Conservation (phyloP, 2,329 filamentous ascomycete species). For the Diaporthe sp. region DNA sequence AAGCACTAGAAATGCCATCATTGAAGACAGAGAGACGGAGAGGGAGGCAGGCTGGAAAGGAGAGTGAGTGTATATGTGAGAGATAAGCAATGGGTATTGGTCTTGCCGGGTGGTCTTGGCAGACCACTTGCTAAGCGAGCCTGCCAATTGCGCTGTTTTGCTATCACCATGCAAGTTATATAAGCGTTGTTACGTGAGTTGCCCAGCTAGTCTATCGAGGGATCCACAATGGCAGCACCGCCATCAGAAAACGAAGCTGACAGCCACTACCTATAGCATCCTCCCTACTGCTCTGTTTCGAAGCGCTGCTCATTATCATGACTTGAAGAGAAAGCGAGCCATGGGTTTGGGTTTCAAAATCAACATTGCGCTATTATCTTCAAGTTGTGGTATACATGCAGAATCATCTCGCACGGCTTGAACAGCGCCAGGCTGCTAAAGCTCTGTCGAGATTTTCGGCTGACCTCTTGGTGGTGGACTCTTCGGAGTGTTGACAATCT, state of each 20-base stretch:
- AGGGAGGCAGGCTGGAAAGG: neutral
- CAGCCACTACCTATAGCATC: neutral
- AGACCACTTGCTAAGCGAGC: neutral
- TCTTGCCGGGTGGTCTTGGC: constrained; percentile 7
- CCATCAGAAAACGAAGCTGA: no score
- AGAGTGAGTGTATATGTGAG: neutral
- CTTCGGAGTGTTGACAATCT: neutral
- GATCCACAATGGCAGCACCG: neutral
- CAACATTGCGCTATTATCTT: neutral
- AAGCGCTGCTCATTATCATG: neutral
- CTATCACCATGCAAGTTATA: neutral
- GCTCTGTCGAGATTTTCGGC: neutral
- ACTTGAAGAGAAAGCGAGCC: neutral
- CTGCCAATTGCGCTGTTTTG: neutral
- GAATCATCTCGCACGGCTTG: neutral
- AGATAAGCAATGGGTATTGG: neutral
- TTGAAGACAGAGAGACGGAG: neutral
- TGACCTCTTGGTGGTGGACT: neutral
- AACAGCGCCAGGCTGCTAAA: neutral
- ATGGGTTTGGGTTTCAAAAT: neutral
- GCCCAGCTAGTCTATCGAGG: neutral
- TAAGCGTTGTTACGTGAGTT: neutral
- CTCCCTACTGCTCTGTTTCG: neutral
- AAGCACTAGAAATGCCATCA: neutral
- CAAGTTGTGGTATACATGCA: neutral